These are phyloP conservation scores for Lupinus albus DNA, from an alignment of 306 rosid species.

Conservation along the genomic window DNA sequence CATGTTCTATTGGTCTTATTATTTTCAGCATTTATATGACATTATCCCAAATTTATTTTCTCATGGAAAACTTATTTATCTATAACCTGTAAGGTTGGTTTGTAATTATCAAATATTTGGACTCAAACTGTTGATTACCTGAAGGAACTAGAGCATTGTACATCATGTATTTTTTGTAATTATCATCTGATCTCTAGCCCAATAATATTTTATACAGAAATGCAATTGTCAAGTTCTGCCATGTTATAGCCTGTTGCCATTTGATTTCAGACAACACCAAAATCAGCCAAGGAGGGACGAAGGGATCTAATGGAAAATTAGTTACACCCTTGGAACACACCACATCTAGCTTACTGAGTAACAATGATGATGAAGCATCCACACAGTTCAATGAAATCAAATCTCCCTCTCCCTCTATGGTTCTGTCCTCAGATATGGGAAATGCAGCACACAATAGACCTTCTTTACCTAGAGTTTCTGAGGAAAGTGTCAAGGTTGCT, in stretches of 20 bases:
- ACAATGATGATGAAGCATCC: slow-evolving; percentile 35
- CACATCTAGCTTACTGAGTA: slow-evolving; percentile 39
- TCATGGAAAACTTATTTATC: slow-evolving; percentile 17
- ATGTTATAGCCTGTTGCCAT: slow-evolving; percentile 37
- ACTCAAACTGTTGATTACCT: slow-evolving; percentile 7
- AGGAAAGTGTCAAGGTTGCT: slow-evolving; percentile 41
- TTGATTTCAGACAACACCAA: slow-evolving; percentile 56
- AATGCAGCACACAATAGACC: slow-evolving; percentile 27
- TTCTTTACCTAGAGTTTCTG: slow-evolving; percentile 38
- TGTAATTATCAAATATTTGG: slow-evolving; percentile 31
- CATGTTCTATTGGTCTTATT: slow-evolving; percentile 29
- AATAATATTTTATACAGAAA: slow-evolving; percentile 15
- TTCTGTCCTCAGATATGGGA: slow-evolving; percentile 34
- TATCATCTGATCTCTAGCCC: slow-evolving; percentile 19
- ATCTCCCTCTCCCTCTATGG: slow-evolving; percentile 38
- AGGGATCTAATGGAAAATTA: slow-evolving; percentile 41
- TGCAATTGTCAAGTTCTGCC: slow-evolving; percentile 30
- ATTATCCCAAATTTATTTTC: slow-evolving; percentile 13
- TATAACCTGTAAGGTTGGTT: slow-evolving; percentile 26
- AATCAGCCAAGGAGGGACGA: slow-evolving; percentile 41
- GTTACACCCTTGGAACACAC: slow-evolving; percentile 39
- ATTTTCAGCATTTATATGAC: slow-evolving; percentile 26
- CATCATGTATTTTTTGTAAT: slow-evolving; percentile 18
- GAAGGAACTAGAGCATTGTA: slow-evolving; percentile 5
- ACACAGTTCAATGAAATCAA: slow-evolving; percentile 43